Conservation (phyloP, 345 rosid species). For the Bruguiera sexangula region DNA sequence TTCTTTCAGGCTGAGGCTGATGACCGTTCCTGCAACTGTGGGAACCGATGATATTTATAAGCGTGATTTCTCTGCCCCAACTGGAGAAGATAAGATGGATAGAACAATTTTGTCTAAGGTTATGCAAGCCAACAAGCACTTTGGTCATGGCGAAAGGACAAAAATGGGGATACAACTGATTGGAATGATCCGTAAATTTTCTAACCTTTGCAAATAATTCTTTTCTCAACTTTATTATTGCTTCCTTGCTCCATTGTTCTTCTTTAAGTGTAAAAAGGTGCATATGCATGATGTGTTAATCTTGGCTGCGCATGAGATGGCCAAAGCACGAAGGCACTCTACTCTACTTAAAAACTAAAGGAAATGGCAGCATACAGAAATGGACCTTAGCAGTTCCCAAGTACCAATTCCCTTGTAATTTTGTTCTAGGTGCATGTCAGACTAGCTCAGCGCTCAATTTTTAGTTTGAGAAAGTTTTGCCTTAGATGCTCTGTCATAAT, state of each 20-base stretch:
- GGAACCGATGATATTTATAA: constrained; percentile 40
- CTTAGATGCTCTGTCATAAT: no score
- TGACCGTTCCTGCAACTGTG: constrained; percentile 46
- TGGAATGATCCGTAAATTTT: constrained; percentile 76
- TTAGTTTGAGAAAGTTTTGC: no score
- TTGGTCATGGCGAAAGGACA: constrained; percentile 77
- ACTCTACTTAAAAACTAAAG: no score
- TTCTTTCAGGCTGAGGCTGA: constrained; percentile 57
- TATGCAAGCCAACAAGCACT: constrained; percentile 77
- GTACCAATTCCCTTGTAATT: no score
- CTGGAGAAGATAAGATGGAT: constrained; percentile 79
- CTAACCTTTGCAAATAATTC: not conserved
- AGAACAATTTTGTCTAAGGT: constrained; percentile 65
- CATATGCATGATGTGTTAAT: not conserved
- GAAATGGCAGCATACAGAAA: no score
- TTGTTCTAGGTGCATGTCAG: no score
- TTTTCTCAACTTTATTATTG: not conserved
- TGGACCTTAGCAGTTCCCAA: no score
- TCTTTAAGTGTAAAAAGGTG: no score
- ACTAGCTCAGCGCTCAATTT: no score
- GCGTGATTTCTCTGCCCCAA: constrained; percentile 75
- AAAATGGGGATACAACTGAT: constrained; percentile 76
- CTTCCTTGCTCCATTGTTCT: not conserved
- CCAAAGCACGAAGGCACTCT: no score
- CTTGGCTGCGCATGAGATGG: no score